Evolutionary conservation across 805 yeast genomes (phyloP).

Genomic region (Teunomyces cretensis): DNA sequence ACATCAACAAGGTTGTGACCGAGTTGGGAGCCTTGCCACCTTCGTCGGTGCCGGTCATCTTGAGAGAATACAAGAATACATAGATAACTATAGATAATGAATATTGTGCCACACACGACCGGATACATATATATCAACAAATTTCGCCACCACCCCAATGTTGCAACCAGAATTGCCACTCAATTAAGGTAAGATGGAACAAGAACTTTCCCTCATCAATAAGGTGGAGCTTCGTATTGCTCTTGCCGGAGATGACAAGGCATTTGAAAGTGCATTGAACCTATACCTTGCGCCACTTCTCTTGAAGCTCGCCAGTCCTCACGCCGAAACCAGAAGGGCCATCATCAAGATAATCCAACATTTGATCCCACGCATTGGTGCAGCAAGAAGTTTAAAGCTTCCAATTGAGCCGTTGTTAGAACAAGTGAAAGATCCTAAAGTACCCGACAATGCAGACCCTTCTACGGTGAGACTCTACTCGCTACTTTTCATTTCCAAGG

Average conservation of each 20-base stretch:
- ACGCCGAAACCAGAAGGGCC: constrained; percentile 62
- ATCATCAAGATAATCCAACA: constrained; percentile 68
- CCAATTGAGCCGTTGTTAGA: constrained; percentile 63
- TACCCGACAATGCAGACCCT: constrained; percentile 43
- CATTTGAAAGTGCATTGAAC: constrained; percentile 59
- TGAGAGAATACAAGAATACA: constrained; percentile 79
- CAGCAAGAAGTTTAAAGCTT: constrained; percentile 52
- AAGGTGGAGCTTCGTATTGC: constrained; percentile 83
- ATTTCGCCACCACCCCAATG: constrained; percentile 10
- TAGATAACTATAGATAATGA: constrained; percentile 8
- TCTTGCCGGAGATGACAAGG: constrained; percentile 64
- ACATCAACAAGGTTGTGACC: constrained; percentile 90
- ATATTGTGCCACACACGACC: constrained; percentile 1
- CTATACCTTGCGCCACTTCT: constrained; percentile 75
- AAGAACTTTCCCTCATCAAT: constrained; percentile 61
- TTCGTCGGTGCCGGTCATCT: constrained; percentile 94
- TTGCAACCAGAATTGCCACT: background rate
- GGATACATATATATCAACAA: background rate
- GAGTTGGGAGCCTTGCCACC: constrained; percentile 97
- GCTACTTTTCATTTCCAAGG: constrained; percentile 65
- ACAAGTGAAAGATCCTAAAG: constrained; percentile 61
- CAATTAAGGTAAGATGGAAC: constrained; percentile 22
- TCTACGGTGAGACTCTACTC: constrained; percentile 59
- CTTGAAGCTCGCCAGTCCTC: constrained; percentile 72
- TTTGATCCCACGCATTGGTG: constrained; percentile 62